phyloP scores from a whole-genome alignment of 73 alveolate species.

The Tetrahymena elliotti region DNA sequence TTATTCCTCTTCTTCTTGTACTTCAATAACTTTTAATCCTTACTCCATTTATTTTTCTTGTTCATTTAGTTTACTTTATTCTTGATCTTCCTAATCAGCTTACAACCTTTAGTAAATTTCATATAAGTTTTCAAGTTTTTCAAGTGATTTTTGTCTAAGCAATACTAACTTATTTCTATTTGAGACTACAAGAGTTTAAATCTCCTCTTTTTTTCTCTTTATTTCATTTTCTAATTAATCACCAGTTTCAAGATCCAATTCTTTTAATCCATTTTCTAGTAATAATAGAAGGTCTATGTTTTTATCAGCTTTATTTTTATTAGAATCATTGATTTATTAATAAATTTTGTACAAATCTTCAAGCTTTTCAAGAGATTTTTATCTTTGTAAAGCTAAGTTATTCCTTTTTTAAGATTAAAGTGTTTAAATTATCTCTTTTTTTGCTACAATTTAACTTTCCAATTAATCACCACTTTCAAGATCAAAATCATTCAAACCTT shows the following conservation, averaged over 20 bases:
- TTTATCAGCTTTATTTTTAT: not conserved
- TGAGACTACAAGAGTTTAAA: not conserved
- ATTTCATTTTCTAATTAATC: not conserved
- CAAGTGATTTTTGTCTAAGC: not conserved
- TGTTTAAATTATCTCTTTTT: not conserved
- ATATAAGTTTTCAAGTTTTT: too few species aligned
- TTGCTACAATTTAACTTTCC: not conserved
- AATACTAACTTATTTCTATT: not conserved
- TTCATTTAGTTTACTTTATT: too few species aligned
- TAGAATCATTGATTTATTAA: too few species aligned
- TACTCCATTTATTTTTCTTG: too few species aligned
- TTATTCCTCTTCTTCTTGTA: too few species aligned
- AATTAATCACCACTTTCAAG: not conserved
- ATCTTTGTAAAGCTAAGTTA: not conserved
- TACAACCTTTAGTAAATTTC: too few species aligned
- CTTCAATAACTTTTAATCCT: too few species aligned
- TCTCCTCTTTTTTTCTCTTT: not conserved
- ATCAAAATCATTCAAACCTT: not conserved
- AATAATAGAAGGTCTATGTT: not conserved
- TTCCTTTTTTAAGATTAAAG: not conserved
- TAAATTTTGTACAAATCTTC: not conserved
- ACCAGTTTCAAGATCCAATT: not conserved
- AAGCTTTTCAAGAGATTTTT: not conserved
- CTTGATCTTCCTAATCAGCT: too few species aligned
- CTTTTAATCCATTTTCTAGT: not conserved